Evolutionary conservation across 768 basidiomycete genomes (phyloP).

Genomic region (Candolleomyces efflorescens): DNA sequence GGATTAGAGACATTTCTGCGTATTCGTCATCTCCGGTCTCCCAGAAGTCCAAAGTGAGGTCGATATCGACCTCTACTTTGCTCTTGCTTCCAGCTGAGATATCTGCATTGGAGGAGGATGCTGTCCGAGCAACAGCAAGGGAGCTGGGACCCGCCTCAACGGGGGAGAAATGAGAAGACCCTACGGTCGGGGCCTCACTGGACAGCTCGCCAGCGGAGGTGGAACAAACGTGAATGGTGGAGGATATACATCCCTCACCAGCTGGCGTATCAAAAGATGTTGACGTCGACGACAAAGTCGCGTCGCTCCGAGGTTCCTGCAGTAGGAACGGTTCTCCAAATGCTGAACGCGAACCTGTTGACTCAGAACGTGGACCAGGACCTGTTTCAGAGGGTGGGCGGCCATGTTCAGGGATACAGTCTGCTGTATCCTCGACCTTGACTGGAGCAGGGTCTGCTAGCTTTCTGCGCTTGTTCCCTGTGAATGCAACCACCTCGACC

Average conservation of each 20-base stretch:
- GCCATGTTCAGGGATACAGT: background rate
- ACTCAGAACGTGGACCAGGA: no score
- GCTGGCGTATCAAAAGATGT: no score
- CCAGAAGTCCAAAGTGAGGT: slow-evolving; percentile 48
- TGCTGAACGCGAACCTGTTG: no score
- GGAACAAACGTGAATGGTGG: no score
- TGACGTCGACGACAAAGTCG: no score
- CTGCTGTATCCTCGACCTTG: slow-evolving; percentile 8
- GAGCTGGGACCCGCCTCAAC: background rate
- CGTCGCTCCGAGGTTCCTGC: no score
- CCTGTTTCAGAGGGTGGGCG: background rate
- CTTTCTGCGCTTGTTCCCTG: slow-evolving; percentile 18
- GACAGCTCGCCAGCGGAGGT: no score
- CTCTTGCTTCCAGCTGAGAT: background rate
- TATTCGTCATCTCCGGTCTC: slow-evolving; percentile 67
- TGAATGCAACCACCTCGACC: slow-evolving; percentile 27
- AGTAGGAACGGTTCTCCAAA: no score
- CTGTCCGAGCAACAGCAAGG: background rate
- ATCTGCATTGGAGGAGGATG: background rate
- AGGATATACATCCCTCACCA: no score
- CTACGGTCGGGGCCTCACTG: no score
- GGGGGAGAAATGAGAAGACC: no score
- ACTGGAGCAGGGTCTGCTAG: slow-evolving; percentile 9
- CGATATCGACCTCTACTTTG: slow-evolving; percentile 19
- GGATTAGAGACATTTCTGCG: slow-evolving; percentile 4